Base-by-base conservation (phyloP, 2,329 filamentous ascomycete species). In the Arthrinium phaeospermum region DNA sequence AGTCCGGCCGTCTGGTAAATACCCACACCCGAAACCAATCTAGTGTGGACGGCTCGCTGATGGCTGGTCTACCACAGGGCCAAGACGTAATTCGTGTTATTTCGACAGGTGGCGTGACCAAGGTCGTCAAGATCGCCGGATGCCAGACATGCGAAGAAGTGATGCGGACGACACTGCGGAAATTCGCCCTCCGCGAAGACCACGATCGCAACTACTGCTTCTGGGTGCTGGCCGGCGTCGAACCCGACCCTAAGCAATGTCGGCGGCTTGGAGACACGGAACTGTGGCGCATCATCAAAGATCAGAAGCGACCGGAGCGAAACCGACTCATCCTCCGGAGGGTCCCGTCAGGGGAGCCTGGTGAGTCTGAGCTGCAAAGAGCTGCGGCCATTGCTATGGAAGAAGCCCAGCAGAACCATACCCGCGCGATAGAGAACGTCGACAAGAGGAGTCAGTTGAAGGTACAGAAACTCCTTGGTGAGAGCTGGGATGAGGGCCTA, bases 151-250 rank as follows among this genome's bases (percentile, higher is more conserved):
- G 94, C 73, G 96, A 98, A 78, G 95, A 98, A 76, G 94, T 98
- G 70, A 96, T 98, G 86, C 89, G 95, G 67, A 93, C 94, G 73
- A 97, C 96, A 0, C 84, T 98, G 64, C 91, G 93, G 76, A 98
- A 98, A 81, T 94, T 98, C 75, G 91, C 92, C 53, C 88, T 98
- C 44, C 93, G 95, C 30, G 95, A 98, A 79, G 94, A 96, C 74
- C 95, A 98, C 78, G 93, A 96, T 80, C 91, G 95, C 78, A 98
- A 97, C 79, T 98, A 98, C 84, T 98, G 95, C 85, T 98, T 99
- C 84, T 98, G 96, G 86, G 92, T 98, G 0, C 87, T 98, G 72
- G 92, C 94, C 76, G 96, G 95, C 69, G 86, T 94, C 51, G 94
- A 98, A 68, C 92, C 95, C 1, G 92, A 96, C 76, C 92, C 94